Percentiles rank a stretch among this genome's conserved stretches.
These are phyloP conservation scores for Fusarium floridanum DNA, from an alignment of 2,329 filamentous ascomycete genomes.

Conservation along the genomic window DNA sequence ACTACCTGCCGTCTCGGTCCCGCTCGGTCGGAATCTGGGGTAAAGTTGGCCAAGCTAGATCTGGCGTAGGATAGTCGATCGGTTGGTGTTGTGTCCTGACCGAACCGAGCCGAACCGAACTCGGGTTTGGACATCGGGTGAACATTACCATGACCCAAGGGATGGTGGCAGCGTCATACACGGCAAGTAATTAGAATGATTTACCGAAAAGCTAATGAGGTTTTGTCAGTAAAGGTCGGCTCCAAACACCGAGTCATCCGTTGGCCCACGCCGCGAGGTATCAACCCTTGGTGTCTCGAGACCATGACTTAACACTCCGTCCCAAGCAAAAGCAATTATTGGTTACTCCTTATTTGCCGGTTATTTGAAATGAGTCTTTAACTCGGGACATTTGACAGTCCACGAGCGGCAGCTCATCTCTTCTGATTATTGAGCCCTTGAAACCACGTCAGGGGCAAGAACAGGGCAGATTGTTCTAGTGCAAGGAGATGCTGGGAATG, in stretches of 20 bases:
- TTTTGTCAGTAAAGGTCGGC: neutral
- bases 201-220: neutral
- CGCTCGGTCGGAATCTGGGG: neutral
- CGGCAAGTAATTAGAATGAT: neutral
- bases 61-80: too few species aligned
- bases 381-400: too few species aligned
- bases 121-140: neutral
- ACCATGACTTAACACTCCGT: neutral
- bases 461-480: too few species aligned
- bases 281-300: neutral
- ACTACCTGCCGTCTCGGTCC: neutral
- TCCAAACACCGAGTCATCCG: neutral
- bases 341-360: neutral
- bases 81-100: neutral
- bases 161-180: neutral
- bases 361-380: too few species aligned
- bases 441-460: too few species aligned
- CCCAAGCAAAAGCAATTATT: neutral
- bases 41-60: neutral
- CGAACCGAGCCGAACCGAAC: slow-evolving; percentile 1
- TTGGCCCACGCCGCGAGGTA: too few species aligned
- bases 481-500: too few species aligned
- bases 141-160: neutral
- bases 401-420: too few species aligned
- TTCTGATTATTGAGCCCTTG: too few species aligned